Percentiles rank a stretch among this genome's conserved stretches.
Conservation (phyloP, 805 yeast species). For the Starmerella sirachaensis region DNA sequence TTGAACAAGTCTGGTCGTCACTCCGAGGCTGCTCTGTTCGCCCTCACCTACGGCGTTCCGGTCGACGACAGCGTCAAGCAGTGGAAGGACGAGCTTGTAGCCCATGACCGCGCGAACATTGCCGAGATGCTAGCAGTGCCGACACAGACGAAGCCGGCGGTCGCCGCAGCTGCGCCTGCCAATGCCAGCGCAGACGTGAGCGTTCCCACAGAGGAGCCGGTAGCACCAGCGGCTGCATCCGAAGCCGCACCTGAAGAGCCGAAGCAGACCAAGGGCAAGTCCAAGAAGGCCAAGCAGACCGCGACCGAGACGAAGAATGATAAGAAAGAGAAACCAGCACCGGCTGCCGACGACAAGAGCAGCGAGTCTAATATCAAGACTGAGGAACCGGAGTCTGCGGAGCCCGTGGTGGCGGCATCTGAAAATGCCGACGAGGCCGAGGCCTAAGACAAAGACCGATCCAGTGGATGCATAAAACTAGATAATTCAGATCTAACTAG, state of each 20-base stretch:
- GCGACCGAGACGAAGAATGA: background rate
- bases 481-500: background rate
- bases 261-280: background rate
- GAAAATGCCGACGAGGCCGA: conserved; percentile 3
- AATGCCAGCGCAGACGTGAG: background rate
- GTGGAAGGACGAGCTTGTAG: conserved; percentile 55
- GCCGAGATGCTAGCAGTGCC: conserved; percentile 44
- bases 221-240: conserved; percentile 3
- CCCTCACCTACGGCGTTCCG: conserved; percentile 52
- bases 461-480: background rate
- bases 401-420: conserved; percentile 5
- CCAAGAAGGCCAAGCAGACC: background rate
- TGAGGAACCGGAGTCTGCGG: conserved; percentile 15
- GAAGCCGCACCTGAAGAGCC: background rate
- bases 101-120: conserved; percentile 42
- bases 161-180: background rate
- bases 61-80: conserved; percentile 38
- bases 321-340: conserved; percentile 4
- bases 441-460: background rate
- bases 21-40: conserved; percentile 77
- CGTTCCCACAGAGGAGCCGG: conserved; percentile 1
- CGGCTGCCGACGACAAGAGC: background rate
- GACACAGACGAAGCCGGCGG: background rate
- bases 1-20: conserved; percentile 55
- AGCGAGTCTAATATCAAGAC: no score